A percentile compares a stretch with the other conserved stretches of the same genome.
These are phyloP conservation scores for Thraustochytrium sp. DNA, from an alignment of 352 stramenopile genomes.

Conservation along the genomic window DNA sequence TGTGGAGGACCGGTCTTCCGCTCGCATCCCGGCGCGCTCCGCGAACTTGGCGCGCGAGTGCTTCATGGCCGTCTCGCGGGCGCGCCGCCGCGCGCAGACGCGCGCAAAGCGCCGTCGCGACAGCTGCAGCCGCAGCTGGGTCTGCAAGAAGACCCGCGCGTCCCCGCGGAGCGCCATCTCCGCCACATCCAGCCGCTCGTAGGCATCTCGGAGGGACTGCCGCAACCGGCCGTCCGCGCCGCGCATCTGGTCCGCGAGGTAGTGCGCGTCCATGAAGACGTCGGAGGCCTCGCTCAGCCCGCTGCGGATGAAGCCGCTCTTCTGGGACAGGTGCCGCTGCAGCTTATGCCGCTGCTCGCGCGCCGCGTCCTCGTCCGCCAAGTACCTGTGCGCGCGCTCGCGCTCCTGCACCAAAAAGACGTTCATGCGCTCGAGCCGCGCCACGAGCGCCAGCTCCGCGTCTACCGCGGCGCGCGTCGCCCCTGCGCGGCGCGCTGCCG, in stretches of 20 bases:
- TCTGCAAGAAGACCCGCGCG: neutral
- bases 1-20: neutral
- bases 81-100: neutral
- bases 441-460: neutral
- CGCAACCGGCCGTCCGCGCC: neutral
- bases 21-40: neutral
- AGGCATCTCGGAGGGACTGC: neutral
- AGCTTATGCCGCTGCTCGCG: neutral
- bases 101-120: neutral
- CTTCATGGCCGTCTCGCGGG: neutral
- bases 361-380: neutral
- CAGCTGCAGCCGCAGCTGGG: neutral
- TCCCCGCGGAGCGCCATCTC: neutral
- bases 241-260: neutral
- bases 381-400: neutral
- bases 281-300: neutral
- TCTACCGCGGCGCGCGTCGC: neutral
- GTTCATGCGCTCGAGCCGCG: neutral
- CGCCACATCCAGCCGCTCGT: neutral
- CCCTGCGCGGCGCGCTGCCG: neutral
- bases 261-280: neutral
- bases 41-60: neutral
- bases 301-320: neutral
- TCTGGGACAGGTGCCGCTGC: neutral
- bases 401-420: neutral